These are phyloP conservation scores for Aspergillus sp. DNA, from an alignment of 2,329 filamentous ascomycete genomes.

Conservation along the genomic window DNA sequence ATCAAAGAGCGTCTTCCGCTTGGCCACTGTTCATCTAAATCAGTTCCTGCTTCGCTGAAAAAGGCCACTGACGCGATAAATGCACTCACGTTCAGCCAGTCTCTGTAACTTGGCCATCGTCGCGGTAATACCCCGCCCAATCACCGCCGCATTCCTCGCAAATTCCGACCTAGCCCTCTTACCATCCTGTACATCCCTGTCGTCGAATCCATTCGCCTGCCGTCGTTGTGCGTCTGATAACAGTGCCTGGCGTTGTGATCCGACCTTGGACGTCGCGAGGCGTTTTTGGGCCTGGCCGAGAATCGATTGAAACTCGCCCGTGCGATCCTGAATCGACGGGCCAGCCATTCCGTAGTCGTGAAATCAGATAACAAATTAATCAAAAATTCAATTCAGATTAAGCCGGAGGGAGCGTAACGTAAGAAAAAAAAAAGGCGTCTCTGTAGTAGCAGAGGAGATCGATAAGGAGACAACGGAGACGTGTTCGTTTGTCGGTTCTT, in stretches of 20 bases:
- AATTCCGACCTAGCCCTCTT: slow-evolving; percentile 70
- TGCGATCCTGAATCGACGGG: slow-evolving; percentile 87
- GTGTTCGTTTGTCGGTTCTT: slow-evolving; percentile 14
- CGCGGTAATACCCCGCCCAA: slow-evolving; percentile 79
- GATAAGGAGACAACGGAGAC: slow-evolving; percentile 25
- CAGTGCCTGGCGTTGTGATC: slow-evolving; percentile 71
- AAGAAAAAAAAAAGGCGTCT: too few relatives aligned
- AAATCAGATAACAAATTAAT: too few relatives aligned
- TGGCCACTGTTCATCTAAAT: slow-evolving; percentile 58
- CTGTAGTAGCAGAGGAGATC: slow-evolving; percentile 10
- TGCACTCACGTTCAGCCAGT: slow-evolving; percentile 64
- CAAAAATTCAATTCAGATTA: too few relatives aligned
- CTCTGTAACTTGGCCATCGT: slow-evolving; percentile 96
- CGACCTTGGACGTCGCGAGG: slow-evolving; percentile 66
- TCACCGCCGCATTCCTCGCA: slow-evolving; percentile 80
- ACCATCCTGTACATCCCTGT: slow-evolving; percentile 36
- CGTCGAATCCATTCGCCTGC: slow-evolving; percentile 52
- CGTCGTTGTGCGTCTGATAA: slow-evolving; percentile 60
- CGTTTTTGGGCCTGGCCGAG: slow-evolving; percentile 75
- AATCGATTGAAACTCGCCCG: slow-evolving; percentile 88
- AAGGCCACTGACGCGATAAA: too few relatives aligned
- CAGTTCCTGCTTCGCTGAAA: background rate
- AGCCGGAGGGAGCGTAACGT: too few relatives aligned
- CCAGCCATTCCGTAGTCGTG: slow-evolving; percentile 38
- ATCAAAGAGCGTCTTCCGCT: slow-evolving; percentile 92